phyloP scores from a whole-genome alignment of 805 yeast genomes.

The Lipomyces oligophaga region DNA sequence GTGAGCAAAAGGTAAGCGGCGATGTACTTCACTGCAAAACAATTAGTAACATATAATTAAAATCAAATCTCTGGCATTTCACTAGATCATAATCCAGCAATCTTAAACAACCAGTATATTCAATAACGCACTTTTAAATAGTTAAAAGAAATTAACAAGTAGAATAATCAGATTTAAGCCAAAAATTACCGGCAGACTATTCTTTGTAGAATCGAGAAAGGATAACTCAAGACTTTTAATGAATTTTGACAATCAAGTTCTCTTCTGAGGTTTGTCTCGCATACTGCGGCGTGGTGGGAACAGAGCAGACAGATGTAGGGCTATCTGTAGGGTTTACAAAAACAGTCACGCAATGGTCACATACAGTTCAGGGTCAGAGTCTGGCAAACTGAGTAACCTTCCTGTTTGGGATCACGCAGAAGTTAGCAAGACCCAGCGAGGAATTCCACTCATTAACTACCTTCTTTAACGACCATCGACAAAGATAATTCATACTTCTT shows the following conservation, averaged over 20 bases:
- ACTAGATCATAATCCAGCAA: background rate
- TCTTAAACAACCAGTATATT: background rate
- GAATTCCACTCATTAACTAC: too few species aligned
- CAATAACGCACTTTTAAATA: constrained; percentile 8
- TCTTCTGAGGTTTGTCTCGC: too few species aligned
- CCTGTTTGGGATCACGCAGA: too few species aligned
- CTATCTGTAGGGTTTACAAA: too few species aligned
- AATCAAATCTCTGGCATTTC: background rate
- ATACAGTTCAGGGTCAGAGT: background rate
- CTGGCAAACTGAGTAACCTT: too few species aligned
- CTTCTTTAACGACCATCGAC: too few species aligned
- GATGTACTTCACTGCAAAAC: constrained; percentile 77
- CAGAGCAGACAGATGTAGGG: too few species aligned
- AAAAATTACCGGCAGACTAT: constrained; percentile 76
- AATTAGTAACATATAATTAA: background rate
- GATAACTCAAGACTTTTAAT: too few species aligned
- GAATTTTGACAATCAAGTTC: too few species aligned
- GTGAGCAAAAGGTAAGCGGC: constrained; percentile 98
- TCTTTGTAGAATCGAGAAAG: constrained; percentile 47
- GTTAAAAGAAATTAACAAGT: constrained; percentile 10
- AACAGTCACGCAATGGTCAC: background rate
- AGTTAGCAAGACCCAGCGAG: too few species aligned
- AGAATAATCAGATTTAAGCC: constrained; percentile 82
- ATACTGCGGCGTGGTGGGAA: too few species aligned
- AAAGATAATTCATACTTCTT: too few species aligned